Evolutionary conservation across 306 rosid species (phyloP), one percentile per base, ranked within the genome.

Genomic region (Canavalia gladiata): DNA sequence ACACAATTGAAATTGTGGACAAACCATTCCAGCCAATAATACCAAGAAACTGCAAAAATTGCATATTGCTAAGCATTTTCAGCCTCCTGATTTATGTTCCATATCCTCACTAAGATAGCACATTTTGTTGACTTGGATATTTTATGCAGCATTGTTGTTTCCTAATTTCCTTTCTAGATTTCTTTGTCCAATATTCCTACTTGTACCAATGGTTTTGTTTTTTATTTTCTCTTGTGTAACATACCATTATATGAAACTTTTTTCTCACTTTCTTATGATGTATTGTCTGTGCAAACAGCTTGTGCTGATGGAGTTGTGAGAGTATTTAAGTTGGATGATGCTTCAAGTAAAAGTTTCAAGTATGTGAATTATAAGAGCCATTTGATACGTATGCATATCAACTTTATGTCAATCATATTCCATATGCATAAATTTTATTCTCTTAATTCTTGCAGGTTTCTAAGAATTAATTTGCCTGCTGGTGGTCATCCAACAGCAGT

Each of bases 241-340:
- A 75, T 30, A 30, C 46, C 72, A 55, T 64, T 33, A 7, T 74
- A 78, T 57, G 59, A 30, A 60, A 8, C 33, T 34, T 35, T 59
- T 12, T 84, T 47, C 77, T 54, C 10, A 65, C 65, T 4, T 50
- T 64, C 72, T 84, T 39, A 34, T 74, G 33, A 6, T 69, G 59
- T 69, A 57, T 66, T 87, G 30, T 47, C 50, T 84, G 33, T 80
- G 72, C 54, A 60, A 73, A 74, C 93, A 96, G 99, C 94, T 79
- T 96, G 98, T 81, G 97, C 90, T 51, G 99, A 96, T 89, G 99
- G 99, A 87, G 84, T 96, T 64, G 80, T 96, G 84, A 90, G 99
- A 77, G 92, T 93, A 33, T 96, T 96, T 71, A 93, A 93, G 92
- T 79, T 96, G 92, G 99, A 96, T 29, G 97, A 96, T 82, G 94